Evolutionary conservation across 345 rosid species (phyloP), one percentile per base, ranked within the genome.

Genomic region (Hirschfeldia incana): DNA sequence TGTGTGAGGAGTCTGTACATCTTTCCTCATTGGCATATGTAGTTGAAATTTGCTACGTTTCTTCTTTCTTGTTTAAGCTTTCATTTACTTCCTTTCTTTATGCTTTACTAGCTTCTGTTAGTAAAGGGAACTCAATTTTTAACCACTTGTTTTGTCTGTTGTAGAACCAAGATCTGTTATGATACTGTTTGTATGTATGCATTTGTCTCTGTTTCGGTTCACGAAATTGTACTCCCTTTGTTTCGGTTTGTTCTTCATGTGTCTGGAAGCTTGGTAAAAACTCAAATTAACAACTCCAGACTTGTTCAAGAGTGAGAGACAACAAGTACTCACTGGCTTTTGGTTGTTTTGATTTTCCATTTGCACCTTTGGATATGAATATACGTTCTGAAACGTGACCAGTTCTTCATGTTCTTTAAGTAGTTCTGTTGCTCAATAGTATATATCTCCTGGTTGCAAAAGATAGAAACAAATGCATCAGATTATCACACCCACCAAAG

Each of bases 291-390:
- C 29, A 63, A 6, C n/a, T n/a, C 64, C 51, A 21, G 16, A 4
- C 9, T 32, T 53, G 27, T 27, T 65, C 32, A 72, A n/a, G 11
- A 36, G 62, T 2, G 78, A 63, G 28, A 33, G 30, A 37, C 6
- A n/a, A 5, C n/a, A n/a, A 17, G 42, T 37, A 37, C 73, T 67
- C 61, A 42, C 8, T 53, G 61, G 26, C 32, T 69, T 74, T 68
- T 49, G 79, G 33, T 30, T 55, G 34, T 69, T 30, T 69, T 53
- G 46, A 15, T 73, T 74, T n/a, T n/a, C n/a, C n/a, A n/a, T n/a
- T n/a, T n/a, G n/a, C n/a, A n/a, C 17, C 21, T 49, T 62, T 37
- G 49, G 3, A 37, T 26, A 21, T 28, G 66, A 16, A 16, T 12
- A 21, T 8, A n/a, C n/a, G n/a, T n/a, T n/a, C n/a, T n/a, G n/a